Evolutionary conservation across 2,329 filamentous ascomycete genomes (phyloP).

Genomic region (Talaromyces sp.): DNA sequence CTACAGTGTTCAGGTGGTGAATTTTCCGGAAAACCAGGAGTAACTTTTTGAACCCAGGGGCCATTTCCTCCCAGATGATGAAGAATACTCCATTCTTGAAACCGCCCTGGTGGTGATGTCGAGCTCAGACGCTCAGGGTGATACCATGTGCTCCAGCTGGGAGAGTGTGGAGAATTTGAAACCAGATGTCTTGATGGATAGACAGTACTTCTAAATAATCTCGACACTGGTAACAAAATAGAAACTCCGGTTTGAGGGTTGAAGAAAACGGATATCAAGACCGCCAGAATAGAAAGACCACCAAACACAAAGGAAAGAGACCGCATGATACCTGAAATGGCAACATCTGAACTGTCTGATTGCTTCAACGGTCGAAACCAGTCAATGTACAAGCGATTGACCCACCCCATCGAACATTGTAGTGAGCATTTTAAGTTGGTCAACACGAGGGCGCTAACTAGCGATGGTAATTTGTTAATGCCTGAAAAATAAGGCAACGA

Average conservation of each 20-base stretch:
- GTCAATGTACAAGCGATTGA: not conserved
- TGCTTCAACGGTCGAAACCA: not conserved
- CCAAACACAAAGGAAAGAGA: not conserved
- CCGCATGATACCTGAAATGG: not conserved
- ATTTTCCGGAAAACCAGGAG: slow-evolving; percentile 29
- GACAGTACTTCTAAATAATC: not conserved
- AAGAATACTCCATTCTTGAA: slow-evolving; percentile 44
- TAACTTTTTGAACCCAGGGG: slow-evolving; percentile 49
- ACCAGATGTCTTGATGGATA: not conserved
- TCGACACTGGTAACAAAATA: not conserved
- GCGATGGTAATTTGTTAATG: not conserved
- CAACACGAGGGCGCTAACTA: not conserved
- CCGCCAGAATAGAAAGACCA: not conserved
- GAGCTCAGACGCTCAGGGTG: slow-evolving; percentile 1
- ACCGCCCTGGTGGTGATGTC: not conserved
- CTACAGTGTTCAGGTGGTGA: slow-evolving; percentile 44
- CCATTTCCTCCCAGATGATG: slow-evolving; percentile 52
- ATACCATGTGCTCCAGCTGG: slow-evolving; percentile 16
- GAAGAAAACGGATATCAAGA: slow-evolving; percentile 1
- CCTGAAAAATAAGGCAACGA: not conserved
- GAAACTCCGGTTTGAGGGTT: not conserved
- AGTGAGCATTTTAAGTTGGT: not conserved
- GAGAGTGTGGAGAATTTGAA: slow-evolving; percentile 5
- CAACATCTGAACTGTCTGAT: not conserved
- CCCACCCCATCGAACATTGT: not conserved